Evolutionary conservation across 73 alveolate species (phyloP), one percentile per base, ranked within the genome.

Genomic region (Paramecium sexaurelia): DNA sequence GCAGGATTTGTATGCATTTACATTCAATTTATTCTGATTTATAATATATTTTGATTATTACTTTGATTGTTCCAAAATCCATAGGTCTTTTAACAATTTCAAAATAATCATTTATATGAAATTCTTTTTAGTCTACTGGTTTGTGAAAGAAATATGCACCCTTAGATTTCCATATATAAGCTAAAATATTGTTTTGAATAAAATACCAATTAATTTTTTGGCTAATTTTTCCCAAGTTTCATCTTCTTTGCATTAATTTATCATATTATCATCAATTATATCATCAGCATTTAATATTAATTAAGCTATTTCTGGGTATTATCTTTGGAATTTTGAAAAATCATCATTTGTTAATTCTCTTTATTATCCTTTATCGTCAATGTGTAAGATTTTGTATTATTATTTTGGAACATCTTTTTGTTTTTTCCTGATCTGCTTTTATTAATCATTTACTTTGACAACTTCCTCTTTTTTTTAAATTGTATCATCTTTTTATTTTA

Each of bases 51-150:
- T 57, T 27, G 68, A 55, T 61, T 24, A 61, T 37, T 84, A 82
- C 89, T 95, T 97, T 98, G 67, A 98, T 96, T 24, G 98, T 94
- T 26, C 98, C 98, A 55, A 98, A 93, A 86, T 98, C 99, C 99
- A 98, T 98, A 1, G 99, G 99, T 55, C 92, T 92, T 75, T 96
- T 97, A 22, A 98, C 96, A 37, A 98, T 92, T 36, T 92, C 97
- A 85, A 55, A 96, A 93, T 98, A 98, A 95, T 96, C 98, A 37
- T 92, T 96, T 39, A 98, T 97, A 78, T 95, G 94, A 66, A 92
- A 92, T 92, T 95, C 95, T 36, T 84, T 92, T 5, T 95, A 96
- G 85, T 98, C 99, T 7, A 98, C 99, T 6, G 99, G 99, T 69
- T 96, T 94, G 89, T 97, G 97, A 92, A 98, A 98, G 73, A 96